Base-by-base conservation (phyloP, 306 rosid genomes). In the Cucurbita argyrosperma region DNA sequence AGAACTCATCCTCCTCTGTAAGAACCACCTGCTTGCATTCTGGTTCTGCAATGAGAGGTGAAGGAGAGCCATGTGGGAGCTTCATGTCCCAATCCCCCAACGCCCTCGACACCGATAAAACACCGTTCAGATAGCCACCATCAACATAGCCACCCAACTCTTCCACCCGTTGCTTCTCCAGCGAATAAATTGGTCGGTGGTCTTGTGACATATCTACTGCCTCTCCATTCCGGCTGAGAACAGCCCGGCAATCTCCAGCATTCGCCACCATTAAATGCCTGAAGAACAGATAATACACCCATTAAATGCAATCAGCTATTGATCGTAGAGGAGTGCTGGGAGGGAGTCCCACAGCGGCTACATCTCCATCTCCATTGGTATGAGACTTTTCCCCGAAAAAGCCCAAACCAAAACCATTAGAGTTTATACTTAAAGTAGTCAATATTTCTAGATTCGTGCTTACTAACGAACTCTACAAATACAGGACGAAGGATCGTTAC, bases 31-130 rank as follows among this genome's bases (percentile, higher is more conserved):
- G 90, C 64, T 52, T 81, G 76, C 90, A 89, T 87, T 94, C 99
- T 12, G 99, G 99, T 46, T 91, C 97, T 11, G 99, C 92, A 30
- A 89, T 88, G 75, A 91, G 88, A 30, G 99, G 97, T 3, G 99
- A 90, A 50, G 96, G 76, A 75, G 88, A 73, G 66, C 90, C 97
- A 54, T 74, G 86, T 1, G 97, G 95, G 58, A 83, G 84, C 85
- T 94, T 94, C 92, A 94, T 84, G 82, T 94, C 97, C 99, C 99
- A 94, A 78, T 94, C 99, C 21, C 97, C 99, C 51, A 94, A 84
- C 15, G 99, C 99, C 78, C 99, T 80, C 4, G 91, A 80, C 45
- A 94, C 99, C 6, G 97, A 86, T 49, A 94, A 78, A 71, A 86
- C 95, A 2, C 95, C 99, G 38, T 94, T 94, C 40, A 94, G 96